These are phyloP conservation scores for Gracilaria gracilis DNA, from an alignment of 23 red algal genomes.

Conservation along the genomic window DNA sequence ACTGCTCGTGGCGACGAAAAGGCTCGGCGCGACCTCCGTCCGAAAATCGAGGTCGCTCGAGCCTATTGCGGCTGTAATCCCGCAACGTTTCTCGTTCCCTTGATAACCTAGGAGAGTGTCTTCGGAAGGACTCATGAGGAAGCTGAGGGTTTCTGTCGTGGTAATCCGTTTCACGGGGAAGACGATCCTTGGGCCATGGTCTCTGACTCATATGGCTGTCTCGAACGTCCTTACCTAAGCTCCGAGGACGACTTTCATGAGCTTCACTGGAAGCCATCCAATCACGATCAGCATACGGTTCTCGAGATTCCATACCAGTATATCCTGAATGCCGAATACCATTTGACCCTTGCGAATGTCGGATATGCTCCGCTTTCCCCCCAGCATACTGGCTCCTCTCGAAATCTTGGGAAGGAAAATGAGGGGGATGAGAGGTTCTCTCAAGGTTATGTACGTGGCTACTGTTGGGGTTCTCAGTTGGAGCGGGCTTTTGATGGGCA, in stretches of 20 bases:
- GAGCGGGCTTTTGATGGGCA: not conserved
- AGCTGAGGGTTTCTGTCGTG: not conserved
- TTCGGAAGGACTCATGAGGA: conserved; percentile 4
- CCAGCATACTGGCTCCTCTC: not conserved
- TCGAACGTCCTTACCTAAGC: not conserved
- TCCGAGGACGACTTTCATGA: not conserved
- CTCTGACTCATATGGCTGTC: not conserved
- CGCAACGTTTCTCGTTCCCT: not conserved
- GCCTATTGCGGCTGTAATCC: conserved; percentile 1
- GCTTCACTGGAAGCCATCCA: not conserved
- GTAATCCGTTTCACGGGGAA: not conserved
- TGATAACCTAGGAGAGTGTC: not conserved
- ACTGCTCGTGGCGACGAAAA: not conserved
- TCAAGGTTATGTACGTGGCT: not conserved
- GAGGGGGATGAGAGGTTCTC: not conserved
- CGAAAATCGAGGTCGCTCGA: not conserved
- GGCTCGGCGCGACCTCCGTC: not conserved
- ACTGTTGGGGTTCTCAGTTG: not conserved
- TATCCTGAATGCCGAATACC: not conserved
- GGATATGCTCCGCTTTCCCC: not conserved
- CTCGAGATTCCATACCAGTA: not conserved
- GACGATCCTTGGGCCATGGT: not conserved
- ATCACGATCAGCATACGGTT: not conserved
- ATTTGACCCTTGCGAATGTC: not conserved
- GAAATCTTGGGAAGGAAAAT: not conserved